Base-by-base conservation (phyloP, 805 yeast genomes). In the Zygosaccharomyces bisporus region DNA sequence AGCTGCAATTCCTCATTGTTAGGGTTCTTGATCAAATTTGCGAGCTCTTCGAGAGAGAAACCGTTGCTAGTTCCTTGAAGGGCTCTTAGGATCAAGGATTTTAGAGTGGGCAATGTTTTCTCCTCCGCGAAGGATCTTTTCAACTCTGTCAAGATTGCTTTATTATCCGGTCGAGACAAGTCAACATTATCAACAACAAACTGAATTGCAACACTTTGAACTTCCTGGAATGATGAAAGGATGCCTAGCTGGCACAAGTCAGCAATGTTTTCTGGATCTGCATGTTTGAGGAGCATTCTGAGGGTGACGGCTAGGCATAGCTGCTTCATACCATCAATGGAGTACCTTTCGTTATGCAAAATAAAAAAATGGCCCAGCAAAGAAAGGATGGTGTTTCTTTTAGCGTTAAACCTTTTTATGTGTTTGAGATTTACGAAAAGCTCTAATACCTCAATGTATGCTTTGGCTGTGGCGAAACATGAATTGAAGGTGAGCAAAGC, bases 281-380 rank as follows among this genome's bases (percentile, higher is more conserved):
- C 50, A 19, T 39, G 30, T 9, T 52, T 32, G 3, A 72, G 49
- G 9, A 77, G 50, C 3, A 74, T 39, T 2, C 45, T 37, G 6
- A 61, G 50, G 7, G 70, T 48, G 2, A 56, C 55, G 12, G 70
- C 63, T 19, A 77, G 41, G 13, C 76, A 69, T 14, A 79, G 55
- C 47, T 78, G 80, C 43, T 70, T 72, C 7, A 76, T 65, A 2
- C 85, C 85, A 56, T 76, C 71, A 13, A 73, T 53, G 17, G 56
- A 52, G 4, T 50, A 51, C 2, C 24, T 25, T 4, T 45, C 39
- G 37, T 60, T 58, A n/a, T 71, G 63, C 0, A 50, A 37, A 3
- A 69, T 45, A 32, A 77, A 71, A 56, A 71, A 70, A 4, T 51
- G 47, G 1, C 66, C 69, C 17, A 79, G 47, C 5, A 46, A 30